These are phyloP conservation scores for Cyberlindnera mississippiensis DNA, from an alignment of 805 yeast species.

Conservation along the genomic window DNA sequence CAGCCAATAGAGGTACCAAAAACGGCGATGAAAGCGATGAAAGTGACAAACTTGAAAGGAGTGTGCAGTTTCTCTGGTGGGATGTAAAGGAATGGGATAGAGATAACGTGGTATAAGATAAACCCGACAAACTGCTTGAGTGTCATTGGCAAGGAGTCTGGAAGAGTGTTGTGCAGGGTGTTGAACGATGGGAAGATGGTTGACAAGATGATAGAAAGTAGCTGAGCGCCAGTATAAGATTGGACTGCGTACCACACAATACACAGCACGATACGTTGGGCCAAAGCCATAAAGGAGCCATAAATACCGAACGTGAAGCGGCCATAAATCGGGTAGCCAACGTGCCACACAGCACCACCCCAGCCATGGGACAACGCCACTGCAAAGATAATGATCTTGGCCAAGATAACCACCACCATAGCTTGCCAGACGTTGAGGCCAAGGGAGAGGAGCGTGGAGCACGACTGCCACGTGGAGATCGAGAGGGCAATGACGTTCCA, in stretches of 20 bases:
- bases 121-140: conserved; percentile 39
- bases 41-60: conserved; percentile 28
- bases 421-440: conserved; percentile 43
- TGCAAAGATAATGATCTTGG: conserved; percentile 36
- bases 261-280: conserved; percentile 40
- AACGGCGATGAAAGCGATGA: conserved; percentile 31
- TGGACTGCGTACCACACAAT: conserved; percentile 46
- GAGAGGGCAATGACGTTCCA: conserved; percentile 40
- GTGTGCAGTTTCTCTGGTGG: conserved; percentile 32
- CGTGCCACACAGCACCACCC: conserved; percentile 46
- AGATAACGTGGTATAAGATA: conserved; percentile 37
- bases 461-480: conserved; percentile 40
- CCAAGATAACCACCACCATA: conserved; percentile 41
- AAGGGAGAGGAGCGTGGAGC: conserved; percentile 37
- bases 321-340: conserved; percentile 44
- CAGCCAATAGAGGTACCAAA: conserved; percentile 34
- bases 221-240: conserved; percentile 43
- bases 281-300: conserved; percentile 42
- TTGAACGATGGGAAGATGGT: conserved; percentile 37
- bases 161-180: conserved; percentile 37
- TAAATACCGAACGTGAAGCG: conserved; percentile 44
- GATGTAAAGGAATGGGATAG: conserved; percentile 28
- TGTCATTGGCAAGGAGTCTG: conserved; percentile 37
- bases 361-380: conserved; percentile 42
- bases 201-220: conserved; percentile 36